Conservation (phyloP, 257 asterid genomes). For the Solanum chiquidenum region DNA sequence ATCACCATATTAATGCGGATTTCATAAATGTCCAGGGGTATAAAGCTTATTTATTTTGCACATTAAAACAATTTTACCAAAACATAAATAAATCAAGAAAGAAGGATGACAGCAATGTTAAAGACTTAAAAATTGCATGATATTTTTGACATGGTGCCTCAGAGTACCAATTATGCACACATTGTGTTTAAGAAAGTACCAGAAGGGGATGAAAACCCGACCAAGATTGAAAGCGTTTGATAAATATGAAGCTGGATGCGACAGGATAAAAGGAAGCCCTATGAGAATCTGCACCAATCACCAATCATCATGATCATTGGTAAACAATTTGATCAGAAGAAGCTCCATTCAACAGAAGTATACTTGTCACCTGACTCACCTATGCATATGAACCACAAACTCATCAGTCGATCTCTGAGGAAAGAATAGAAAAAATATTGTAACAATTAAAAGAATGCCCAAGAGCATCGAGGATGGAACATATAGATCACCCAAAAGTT, state of each 20-base stretch:
- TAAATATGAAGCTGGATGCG: conserved; percentile 63
- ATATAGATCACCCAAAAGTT: not conserved
- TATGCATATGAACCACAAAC: not conserved
- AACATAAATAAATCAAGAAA: not conserved
- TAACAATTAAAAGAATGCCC: not conserved
- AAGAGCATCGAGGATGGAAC: not conserved
- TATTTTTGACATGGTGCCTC: not conserved
- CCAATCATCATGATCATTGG: conserved; percentile 12
- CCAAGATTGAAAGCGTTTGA: conserved; percentile 92
- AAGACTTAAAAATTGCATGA: not conserved
- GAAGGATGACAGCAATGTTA: not conserved
- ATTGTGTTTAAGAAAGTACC: conserved; percentile 38
- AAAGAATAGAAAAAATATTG: not conserved
- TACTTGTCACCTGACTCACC: conserved; percentile 15
- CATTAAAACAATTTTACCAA: not conserved
- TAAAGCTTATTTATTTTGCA: not conserved
- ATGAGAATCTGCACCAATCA: conserved; percentile 62
- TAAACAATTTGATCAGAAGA: conserved; percentile 12
- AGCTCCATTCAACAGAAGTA: conserved; percentile 3
- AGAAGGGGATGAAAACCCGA: conserved; percentile 85
- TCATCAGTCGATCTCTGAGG: not conserved
- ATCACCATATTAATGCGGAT: not conserved
- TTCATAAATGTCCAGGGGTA: not conserved
- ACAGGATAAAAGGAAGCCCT: conserved; percentile 70
- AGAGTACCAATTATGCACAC: not conserved